These are phyloP conservation scores for Aspergillus panamensis DNA, from an alignment of 495 filamentous ascomycete genomes.

Conservation along the genomic window DNA sequence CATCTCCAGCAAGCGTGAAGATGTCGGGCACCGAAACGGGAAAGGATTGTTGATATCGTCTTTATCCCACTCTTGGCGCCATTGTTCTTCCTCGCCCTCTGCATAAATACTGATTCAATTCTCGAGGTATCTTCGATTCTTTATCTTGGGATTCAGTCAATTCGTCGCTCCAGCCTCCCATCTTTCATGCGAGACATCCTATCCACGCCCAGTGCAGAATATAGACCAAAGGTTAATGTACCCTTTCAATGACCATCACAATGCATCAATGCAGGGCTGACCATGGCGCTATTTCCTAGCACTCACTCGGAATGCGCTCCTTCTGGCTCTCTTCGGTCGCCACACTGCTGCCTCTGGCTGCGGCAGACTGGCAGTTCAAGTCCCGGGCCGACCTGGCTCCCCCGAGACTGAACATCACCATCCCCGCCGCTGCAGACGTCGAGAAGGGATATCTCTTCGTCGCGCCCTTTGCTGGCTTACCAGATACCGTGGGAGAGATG, in stretches of 20 bases:
- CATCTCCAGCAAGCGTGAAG: background rate
- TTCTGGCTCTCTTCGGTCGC: constrained; percentile 21
- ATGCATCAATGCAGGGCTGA: constrained; percentile 41
- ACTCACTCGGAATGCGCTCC: constrained; percentile 16
- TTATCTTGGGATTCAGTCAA: background rate
- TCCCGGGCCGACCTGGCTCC: constrained; percentile 55
- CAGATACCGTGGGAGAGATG: constrained; percentile 32
- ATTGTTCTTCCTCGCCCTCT: background rate
- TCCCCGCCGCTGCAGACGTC: constrained; percentile 45
- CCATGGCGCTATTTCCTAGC: constrained; percentile 27
- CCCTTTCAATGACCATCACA: constrained; percentile 34
- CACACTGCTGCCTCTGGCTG: constrained; percentile 24
- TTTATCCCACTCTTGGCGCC: constrained; percentile 3
- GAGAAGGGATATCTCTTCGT: constrained; percentile 54
- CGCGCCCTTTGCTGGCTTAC: constrained; percentile 50
- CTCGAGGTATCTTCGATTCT: constrained; percentile 11
- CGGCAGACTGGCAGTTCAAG: constrained; percentile 54
- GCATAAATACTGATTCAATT: constrained; percentile 21
- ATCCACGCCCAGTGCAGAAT: constrained; percentile 13
- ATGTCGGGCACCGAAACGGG: constrained; percentile 9
- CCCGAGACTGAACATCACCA: constrained; percentile 54
- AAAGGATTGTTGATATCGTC: constrained; percentile 11
- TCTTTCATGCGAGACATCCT: background rate
- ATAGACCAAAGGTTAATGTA: constrained; percentile 54
- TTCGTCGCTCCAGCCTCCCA: background rate